Conservation (phyloP, 1,284 basidiomycete species). For the Leccinum solheimii region DNA sequence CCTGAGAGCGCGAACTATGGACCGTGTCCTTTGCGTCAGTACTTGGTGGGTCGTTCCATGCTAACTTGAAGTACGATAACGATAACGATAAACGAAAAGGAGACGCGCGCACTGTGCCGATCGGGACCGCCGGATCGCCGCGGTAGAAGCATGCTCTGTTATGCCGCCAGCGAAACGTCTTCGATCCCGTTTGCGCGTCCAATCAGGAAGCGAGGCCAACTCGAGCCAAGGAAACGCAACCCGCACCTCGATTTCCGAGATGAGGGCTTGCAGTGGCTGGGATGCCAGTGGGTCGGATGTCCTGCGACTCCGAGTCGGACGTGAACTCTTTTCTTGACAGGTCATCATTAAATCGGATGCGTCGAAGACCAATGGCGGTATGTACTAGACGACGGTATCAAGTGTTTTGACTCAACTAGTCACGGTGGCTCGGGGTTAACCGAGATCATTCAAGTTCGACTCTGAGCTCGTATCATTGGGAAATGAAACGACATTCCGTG, state of each 20-base stretch:
- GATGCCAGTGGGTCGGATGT: neutral
- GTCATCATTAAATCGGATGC: neutral
- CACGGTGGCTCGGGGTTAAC: neutral
- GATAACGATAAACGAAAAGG: neutral
- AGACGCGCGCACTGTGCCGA: conserved; percentile 41
- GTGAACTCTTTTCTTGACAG: neutral
- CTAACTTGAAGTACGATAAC: neutral
- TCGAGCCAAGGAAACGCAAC: neutral
- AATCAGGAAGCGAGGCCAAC: conserved; percentile 62
- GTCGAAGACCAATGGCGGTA: neutral
- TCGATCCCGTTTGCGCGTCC: conserved; percentile 69
- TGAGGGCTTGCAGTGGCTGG: conserved; percentile 8
- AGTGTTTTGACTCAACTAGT: neutral
- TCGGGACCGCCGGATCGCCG: conserved; percentile 65
- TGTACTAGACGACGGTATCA: neutral
- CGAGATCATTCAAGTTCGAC: no score
- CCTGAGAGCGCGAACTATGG: conserved; percentile 52
- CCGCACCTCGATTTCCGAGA: conserved; percentile 27
- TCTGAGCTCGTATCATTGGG: no score
- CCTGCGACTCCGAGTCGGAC: neutral
- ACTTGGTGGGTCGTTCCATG: neutral
- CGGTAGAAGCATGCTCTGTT: conserved; percentile 71
- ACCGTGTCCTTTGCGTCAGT: neutral
- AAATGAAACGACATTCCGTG: neutral
- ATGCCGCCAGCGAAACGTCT: conserved; percentile 67